phyloP scores from a whole-genome alignment of 208 protist species.

The Herpetomonas samuelpessoai region DNA sequence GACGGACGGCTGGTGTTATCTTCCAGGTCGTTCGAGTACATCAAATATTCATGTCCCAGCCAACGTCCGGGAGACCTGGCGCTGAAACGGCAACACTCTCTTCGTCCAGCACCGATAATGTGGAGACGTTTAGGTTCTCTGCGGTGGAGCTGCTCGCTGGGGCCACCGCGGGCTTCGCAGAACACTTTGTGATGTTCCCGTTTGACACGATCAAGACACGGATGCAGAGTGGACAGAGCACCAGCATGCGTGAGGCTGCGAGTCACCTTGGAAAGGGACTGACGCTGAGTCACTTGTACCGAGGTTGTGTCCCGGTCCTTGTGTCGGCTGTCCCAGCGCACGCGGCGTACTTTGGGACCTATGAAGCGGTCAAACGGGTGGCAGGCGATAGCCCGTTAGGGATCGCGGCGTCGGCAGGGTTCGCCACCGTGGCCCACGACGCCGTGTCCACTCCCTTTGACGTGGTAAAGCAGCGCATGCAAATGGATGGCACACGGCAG shows the following conservation, averaged over 20 bases:
- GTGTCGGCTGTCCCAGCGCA: conserved; percentile 90
- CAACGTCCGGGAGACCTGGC: too few species aligned
- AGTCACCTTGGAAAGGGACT: conserved; percentile 22
- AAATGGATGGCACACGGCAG: conserved; percentile 64
- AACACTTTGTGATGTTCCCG: conserved; percentile 94
- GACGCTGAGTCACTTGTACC: conserved; percentile 61
- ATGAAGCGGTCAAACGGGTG: conserved; percentile 85
- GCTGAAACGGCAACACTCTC: too few species aligned
- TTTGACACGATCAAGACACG: conserved; percentile 94
- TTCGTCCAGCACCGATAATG: too few species aligned
- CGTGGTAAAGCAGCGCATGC: conserved; percentile 94
- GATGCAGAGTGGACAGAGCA: conserved; percentile 54
- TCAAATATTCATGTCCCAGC: too few species aligned
- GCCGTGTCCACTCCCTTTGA: conserved; percentile 92
- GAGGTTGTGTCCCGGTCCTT: conserved; percentile 77
- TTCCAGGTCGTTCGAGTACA: too few species aligned
- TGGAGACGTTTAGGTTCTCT: too few species aligned
- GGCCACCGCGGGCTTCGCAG: conserved; percentile 77
- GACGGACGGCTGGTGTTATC: too few species aligned
- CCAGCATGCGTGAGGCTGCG: conserved; percentile 27
- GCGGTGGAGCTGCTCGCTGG: conserved; percentile 69
- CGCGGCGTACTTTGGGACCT: conserved; percentile 90
- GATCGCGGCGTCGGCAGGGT: conserved; percentile 49
- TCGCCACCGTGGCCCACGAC: conserved; percentile 88
- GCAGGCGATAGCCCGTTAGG: conserved; percentile 40